Percentiles rank a stretch among this genome's conserved stretches.
Conservation (phyloP, 805 yeast genomes). For the Yarrowia sp. region DNA sequence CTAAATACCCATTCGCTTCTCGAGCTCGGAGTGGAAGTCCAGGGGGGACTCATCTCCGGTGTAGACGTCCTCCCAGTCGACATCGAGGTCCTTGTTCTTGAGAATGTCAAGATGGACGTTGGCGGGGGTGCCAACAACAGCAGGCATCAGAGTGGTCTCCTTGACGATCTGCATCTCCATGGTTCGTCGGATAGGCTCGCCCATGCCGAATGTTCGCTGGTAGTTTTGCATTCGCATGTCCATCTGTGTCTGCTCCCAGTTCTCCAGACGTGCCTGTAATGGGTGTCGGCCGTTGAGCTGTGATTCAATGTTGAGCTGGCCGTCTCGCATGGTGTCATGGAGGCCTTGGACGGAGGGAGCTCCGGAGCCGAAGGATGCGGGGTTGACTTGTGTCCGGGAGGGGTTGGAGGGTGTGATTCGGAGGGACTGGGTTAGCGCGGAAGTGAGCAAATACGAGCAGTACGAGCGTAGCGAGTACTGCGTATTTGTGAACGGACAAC, state of each 20-base stretch:
- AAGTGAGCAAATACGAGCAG: no score
- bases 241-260: constrained; percentile 79
- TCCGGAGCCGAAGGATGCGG: constrained; percentile 31
- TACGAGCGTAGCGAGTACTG: no score
- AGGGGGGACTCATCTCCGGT: constrained; percentile 39
- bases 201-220: constrained; percentile 84
- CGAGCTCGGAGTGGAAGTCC: constrained; percentile 75
- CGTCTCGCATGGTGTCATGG: constrained; percentile 54
- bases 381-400: constrained; percentile 12
- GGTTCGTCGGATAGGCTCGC: constrained; percentile 86
- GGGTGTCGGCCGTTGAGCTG: constrained; percentile 58
- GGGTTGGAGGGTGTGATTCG: constrained; percentile 19
- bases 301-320: constrained; percentile 58
- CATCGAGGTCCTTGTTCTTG: constrained; percentile 65
- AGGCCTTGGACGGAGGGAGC: constrained; percentile 61
- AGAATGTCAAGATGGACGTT: constrained; percentile 74
- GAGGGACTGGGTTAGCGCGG: constrained; percentile 21
- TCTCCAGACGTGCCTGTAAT: constrained; percentile 65
- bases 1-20: constrained; percentile 47
- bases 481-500: background rate
- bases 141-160: constrained; percentile 67
- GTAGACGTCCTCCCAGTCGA: constrained; percentile 95
- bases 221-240: constrained; percentile 70
- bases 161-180: constrained; percentile 83
- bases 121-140: constrained; percentile 55